phyloP scores from a whole-genome alignment of 2,329 filamentous ascomycete species.

The Arachnomyces sp. region DNA sequence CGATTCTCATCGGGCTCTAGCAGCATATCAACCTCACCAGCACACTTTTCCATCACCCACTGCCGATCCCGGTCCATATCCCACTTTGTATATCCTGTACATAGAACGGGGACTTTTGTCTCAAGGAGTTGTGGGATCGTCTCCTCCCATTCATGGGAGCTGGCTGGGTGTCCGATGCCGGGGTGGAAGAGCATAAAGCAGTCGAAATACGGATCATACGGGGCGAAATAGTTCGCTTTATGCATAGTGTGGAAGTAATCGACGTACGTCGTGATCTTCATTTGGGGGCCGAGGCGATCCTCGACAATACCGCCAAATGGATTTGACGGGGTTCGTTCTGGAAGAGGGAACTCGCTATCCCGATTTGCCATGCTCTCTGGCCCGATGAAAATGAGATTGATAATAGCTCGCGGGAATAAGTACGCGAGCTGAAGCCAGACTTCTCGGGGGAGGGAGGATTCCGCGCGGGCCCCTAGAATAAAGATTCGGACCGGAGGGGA shows the following conservation, averaged over 20 bases:
- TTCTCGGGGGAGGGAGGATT: slow-evolving; percentile 87
- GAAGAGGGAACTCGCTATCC: slow-evolving; percentile 84
- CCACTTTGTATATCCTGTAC: slow-evolving; percentile 90
- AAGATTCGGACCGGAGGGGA: slow-evolving; percentile 88
- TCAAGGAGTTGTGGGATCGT: slow-evolving; percentile 84
- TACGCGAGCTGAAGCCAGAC: slow-evolving; percentile 92
- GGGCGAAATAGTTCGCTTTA: slow-evolving; percentile 79
- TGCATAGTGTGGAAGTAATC: slow-evolving; percentile 98
- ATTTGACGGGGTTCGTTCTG: slow-evolving; percentile 72
- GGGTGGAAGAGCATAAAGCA: slow-evolving; percentile 96
- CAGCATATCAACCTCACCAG: slow-evolving; percentile 84
- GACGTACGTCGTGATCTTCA: slow-evolving; percentile 97
- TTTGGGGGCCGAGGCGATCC: slow-evolving; percentile 73
- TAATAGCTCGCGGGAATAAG: slow-evolving; percentile 82
- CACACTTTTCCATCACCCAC: slow-evolving; percentile 77
- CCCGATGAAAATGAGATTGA: slow-evolving; percentile 90
- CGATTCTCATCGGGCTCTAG: slow-evolving; percentile 87
- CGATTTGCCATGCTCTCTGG: slow-evolving; percentile 94
- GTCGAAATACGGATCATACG: slow-evolving; percentile 97
- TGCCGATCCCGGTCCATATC: slow-evolving; percentile 90
- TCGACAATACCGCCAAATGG: slow-evolving; percentile 93
- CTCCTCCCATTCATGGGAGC: slow-evolving; percentile 86
- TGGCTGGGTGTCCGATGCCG: slow-evolving; percentile 86
- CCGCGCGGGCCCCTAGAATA: slow-evolving; percentile 88
- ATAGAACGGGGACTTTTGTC: slow-evolving; percentile 90